Base-by-base conservation (phyloP, 129 eudicot species). In the Flaveria robusta region DNA sequence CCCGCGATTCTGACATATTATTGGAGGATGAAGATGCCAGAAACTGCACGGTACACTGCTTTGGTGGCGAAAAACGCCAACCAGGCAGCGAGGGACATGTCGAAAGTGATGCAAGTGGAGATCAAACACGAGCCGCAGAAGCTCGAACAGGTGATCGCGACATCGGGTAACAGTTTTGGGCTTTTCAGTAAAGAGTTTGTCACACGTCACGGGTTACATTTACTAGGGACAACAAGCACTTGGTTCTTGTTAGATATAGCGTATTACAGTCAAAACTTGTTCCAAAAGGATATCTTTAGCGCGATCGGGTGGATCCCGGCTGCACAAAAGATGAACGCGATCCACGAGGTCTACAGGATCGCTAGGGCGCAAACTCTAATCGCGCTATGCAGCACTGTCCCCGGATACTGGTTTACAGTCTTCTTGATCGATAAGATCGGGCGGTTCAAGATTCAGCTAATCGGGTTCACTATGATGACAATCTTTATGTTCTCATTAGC, bases 161-260 rank as follows among this genome's bases (percentile, higher is more conserved):
- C 62, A 5, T 24, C 83, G 3, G n/a, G 15, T 2, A 81, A 77
- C 37, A 52, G 18, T 15, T 84, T 81, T n/a, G 86, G 88, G 31
- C 75, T 87, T 49, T 84, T 84, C 39, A 69, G 80, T 15, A 81
- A 78, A 66, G 77, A 87, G 14, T 84, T 87, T 13, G 43, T 75
- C 1, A 46, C 18, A 7, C 84, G 91, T 23, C 86, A 87, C 14
- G 88, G 91, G 68, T 23, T 51, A 51, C 88, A 84, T 77, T 68
- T 87, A 66, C 76, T 87, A 3, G 91, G 91, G 49, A 87, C 88
- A n/a, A 78, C 91, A 0, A 81, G 65, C 55, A 83, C 88, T 0
- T 87, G 90, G 90, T 86, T 86, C 68, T 83, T 83, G 34, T 81
- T 83, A 19, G 87, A 86, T 29, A 86, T 86, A 9, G 87, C 90